phyloP scores from a whole-genome alignment of 2,329 filamentous ascomycete species.

The Fusarium ambrosium region DNA sequence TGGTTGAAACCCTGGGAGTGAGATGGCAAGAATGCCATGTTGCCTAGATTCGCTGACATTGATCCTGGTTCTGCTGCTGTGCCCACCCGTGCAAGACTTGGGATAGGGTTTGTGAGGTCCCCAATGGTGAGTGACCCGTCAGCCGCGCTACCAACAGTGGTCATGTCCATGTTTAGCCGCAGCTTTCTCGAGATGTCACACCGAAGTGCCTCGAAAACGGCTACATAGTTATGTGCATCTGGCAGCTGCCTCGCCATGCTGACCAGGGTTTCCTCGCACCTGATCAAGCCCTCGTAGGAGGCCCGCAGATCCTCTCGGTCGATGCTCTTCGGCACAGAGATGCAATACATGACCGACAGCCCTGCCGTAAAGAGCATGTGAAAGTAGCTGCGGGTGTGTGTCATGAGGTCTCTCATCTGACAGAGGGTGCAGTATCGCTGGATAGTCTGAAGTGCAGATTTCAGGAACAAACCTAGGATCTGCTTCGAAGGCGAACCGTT shows the following conservation, averaged over 20 bases:
- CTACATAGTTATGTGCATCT: slow-evolving; percentile 32
- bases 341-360: slow-evolving; percentile 52
- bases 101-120: not conserved
- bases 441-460: slow-evolving; percentile 55
- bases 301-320: slow-evolving; percentile 2
- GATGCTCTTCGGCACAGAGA: slow-evolving; percentile 33
- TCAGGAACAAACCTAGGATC: slow-evolving; percentile 51
- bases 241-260: slow-evolving; percentile 30
- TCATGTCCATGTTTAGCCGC: not conserved
- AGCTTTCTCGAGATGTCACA: slow-evolving; percentile 21
- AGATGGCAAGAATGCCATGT: not conserved
- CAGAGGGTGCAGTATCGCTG: slow-evolving; percentile 55
- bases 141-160: not conserved
- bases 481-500: slow-evolving; percentile 51
- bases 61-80: not conserved
- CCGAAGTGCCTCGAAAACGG: slow-evolving; percentile 34
- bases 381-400: slow-evolving; percentile 62
- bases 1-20: slow-evolving; percentile 10
- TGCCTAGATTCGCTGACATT: not conserved
- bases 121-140: not conserved
- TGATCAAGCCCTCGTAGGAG: not conserved
- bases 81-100: not conserved
- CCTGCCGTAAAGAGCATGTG: slow-evolving; percentile 62
- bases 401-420: slow-evolving; percentile 51
- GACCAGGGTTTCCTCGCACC: not conserved